These are phyloP conservation scores for Alisma plantagoaquatica DNA, from an alignment of 106 monocot species.

Conservation along the genomic window DNA sequence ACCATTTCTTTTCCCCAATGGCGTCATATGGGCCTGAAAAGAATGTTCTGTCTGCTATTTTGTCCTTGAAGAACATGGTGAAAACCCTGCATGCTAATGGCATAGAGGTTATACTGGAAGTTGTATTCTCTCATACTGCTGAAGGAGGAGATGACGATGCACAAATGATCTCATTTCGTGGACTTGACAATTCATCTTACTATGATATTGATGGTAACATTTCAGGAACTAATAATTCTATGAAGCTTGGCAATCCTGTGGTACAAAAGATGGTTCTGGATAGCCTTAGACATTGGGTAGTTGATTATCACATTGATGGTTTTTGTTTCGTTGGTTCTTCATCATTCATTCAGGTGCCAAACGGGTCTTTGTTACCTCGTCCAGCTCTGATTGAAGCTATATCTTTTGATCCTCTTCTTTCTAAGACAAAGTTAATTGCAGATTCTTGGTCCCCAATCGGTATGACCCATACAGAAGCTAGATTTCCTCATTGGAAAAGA, in stretches of 20 bases:
- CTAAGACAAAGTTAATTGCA: conserved; percentile 62
- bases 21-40: conserved; percentile 20
- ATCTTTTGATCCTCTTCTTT: conserved; percentile 75
- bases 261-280: conserved; percentile 74
- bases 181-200: conserved; percentile 81
- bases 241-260: conserved; percentile 52
- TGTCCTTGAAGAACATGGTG: conserved; percentile 82
- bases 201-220: conserved; percentile 30
- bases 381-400: conserved; percentile 70
- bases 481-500: conserved; percentile 88
- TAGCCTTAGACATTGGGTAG: conserved; percentile 68
- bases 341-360: conserved; percentile 24
- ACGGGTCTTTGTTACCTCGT: conserved; percentile 34
- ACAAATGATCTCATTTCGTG: conserved; percentile 50
- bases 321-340: conserved; percentile 76
- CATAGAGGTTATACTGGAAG: conserved; percentile 80
- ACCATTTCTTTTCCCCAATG: conserved; percentile 76
- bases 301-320: conserved; percentile 83
- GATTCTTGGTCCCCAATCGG: conserved; percentile 75
- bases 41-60: conserved; percentile 22
- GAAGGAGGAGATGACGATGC: conserved; percentile 42
- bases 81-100: conserved; percentile 62
- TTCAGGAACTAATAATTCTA: conserved; percentile 17
- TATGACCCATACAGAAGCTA: conserved; percentile 29
- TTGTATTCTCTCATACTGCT: conserved; percentile 58